Percentiles rank a stretch among this genome's conserved stretches.
These are phyloP conservation scores for Guadua angustifolia DNA, from an alignment of 176 grass and related monocot genomes.

Conservation along the genomic window DNA sequence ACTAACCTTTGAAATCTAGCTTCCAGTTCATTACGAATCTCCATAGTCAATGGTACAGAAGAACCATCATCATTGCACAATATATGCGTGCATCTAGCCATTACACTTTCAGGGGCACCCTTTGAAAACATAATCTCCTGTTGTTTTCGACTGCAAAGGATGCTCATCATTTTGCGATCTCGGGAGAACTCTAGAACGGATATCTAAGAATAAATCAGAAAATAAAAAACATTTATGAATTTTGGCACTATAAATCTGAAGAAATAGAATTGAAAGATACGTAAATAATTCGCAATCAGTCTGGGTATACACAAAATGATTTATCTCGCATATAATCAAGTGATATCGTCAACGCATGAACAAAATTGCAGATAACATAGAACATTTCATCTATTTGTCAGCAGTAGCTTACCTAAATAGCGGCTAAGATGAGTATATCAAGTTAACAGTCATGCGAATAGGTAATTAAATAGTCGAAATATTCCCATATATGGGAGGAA, in stretches of 20 bases:
- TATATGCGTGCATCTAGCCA: constrained; percentile 88
- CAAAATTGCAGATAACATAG: constrained; percentile 5
- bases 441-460: constrained; percentile 3
- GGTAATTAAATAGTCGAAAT: constrained; percentile 3
- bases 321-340: neutral
- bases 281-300: neutral
- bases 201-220: constrained; percentile 67
- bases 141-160: constrained; percentile 90
- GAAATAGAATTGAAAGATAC: constrained; percentile 28
- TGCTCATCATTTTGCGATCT: constrained; percentile 99
- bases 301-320: neutral
- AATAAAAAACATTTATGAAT: constrained; percentile 38
- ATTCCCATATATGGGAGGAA: constrained; percentile 19
- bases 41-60: constrained; percentile 81
- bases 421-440: constrained; percentile 14
- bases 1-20: constrained; percentile 83
- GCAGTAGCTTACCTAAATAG: constrained; percentile 11
- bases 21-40: constrained; percentile 83
- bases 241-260: constrained; percentile 36
- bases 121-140: constrained; percentile 99
- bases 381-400: neutral
- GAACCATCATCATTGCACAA: constrained; percentile 93
- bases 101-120: constrained; percentile 95
- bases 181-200: constrained; percentile 90
- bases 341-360: neutral